phyloP scores from a whole-genome alignment of 495 filamentous ascomycete species.

The Usnea hakonensis region DNA sequence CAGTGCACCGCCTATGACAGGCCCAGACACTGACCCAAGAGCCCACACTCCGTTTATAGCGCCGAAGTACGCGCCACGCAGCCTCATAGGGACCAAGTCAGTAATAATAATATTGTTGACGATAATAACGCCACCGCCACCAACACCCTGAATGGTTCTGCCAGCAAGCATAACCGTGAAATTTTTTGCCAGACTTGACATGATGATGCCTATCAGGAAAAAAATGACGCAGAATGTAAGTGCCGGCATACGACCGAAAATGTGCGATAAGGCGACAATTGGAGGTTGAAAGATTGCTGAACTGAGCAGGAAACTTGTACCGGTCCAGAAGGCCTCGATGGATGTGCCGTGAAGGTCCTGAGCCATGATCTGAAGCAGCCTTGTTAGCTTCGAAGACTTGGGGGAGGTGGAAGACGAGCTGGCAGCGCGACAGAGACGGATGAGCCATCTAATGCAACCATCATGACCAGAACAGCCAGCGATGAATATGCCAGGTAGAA shows the following conservation, averaged over 20 bases:
- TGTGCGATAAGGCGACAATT: conserved; percentile 29
- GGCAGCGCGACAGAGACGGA: conserved; percentile 65
- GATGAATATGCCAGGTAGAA: conserved; percentile 38
- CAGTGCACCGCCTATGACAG: conserved; percentile 60
- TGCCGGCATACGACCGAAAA: conserved; percentile 29
- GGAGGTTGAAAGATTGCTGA: conserved; percentile 46
- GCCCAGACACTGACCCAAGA: conserved; percentile 57
- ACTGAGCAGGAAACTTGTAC: conserved; percentile 44
- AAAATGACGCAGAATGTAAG: conserved; percentile 26
- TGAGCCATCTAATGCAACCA: conserved; percentile 67
- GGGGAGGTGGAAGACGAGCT: conserved; percentile 30
- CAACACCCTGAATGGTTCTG: conserved; percentile 61
- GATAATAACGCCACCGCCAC: conserved; percentile 57
- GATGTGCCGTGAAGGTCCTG: conserved; percentile 41
- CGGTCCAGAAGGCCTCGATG: conserved; percentile 51
- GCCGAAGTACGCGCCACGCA: conserved; percentile 41
- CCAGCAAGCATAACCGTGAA: conserved; percentile 55
- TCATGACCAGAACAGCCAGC: conserved; percentile 52
- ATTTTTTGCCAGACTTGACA: conserved; percentile 39
- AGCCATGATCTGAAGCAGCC: conserved; percentile 29
- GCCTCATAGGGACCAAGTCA: conserved; percentile 44
- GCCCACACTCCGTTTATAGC: conserved; percentile 50
- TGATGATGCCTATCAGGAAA: conserved; percentile 23
- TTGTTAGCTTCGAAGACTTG: neutral
- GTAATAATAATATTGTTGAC: conserved; percentile 57